These are phyloP conservation scores for Hypoxylon sp. DNA, from an alignment of 2,329 filamentous ascomycete species.

Conservation along the genomic window DNA sequence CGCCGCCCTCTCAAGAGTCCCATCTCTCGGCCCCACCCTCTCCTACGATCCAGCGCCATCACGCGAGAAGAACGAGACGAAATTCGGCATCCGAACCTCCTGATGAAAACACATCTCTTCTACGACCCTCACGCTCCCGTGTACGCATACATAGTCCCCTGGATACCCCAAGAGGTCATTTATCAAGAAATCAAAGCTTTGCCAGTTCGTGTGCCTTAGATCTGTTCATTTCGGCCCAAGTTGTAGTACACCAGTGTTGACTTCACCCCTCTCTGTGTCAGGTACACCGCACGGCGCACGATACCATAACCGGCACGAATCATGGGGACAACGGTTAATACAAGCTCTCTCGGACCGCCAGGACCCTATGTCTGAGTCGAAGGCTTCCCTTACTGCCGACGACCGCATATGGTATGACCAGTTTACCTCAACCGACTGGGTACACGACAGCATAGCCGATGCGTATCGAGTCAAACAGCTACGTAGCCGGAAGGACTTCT, in stretches of 20 bases:
- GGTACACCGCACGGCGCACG: constrained; percentile 53
- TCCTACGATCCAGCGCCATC: constrained; percentile 46
- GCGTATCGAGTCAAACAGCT: constrained; percentile 89
- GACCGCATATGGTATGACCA: constrained; percentile 99
- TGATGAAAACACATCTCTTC: constrained; percentile 63
- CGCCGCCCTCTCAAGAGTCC: constrained; percentile 19
- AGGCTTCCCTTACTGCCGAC: constrained; percentile 77
- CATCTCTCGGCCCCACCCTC: constrained; percentile 45
- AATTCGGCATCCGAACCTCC: constrained; percentile 50
- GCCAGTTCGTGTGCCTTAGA: constrained; percentile 55
- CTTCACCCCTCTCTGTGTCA: constrained; percentile 23
- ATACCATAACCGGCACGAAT: constrained; percentile 71
- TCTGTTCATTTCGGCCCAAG: not conserved
- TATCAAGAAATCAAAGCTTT: constrained; percentile 63
- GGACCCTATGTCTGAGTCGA: constrained; percentile 74
- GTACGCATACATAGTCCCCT: constrained; percentile 59
- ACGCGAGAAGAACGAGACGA: constrained; percentile 47
- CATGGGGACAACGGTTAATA: constrained; percentile 73
- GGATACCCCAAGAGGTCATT: constrained; percentile 46
- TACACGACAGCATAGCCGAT: constrained; percentile 96
- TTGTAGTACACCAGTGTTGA: not conserved
- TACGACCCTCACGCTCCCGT: constrained; percentile 60
- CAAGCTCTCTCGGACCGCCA: constrained; percentile 73
- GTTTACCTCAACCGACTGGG: constrained; percentile 97
- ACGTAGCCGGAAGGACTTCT: constrained; percentile 84